Conservation (phyloP, 208 protist genomes). For the Strigomonas culicis region DNA sequence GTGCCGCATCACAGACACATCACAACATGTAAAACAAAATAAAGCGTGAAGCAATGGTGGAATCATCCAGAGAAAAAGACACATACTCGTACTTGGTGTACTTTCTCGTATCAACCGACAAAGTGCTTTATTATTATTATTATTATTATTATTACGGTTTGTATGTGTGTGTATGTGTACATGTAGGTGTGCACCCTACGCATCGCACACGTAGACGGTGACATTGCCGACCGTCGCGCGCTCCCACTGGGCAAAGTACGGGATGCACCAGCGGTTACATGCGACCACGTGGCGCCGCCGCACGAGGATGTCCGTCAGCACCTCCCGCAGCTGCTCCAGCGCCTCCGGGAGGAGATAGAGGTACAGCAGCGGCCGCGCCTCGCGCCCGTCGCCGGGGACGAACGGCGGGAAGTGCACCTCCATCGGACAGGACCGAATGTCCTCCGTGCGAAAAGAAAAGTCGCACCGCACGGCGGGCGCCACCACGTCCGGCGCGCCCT, state of each 20-base stretch:
- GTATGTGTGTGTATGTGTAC: too few relatives aligned
- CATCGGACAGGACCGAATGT: not conserved
- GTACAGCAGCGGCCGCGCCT: constrained; percentile 37
- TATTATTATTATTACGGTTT: too few relatives aligned
- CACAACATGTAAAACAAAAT: not conserved
- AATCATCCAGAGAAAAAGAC: not conserved
- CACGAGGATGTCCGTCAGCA: constrained; percentile 27
- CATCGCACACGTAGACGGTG: constrained; percentile 44
- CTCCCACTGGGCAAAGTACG: constrained; percentile 24
- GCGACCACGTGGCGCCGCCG: constrained; percentile 38
- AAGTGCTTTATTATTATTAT: too few relatives aligned
- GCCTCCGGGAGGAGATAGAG: constrained; percentile 71
- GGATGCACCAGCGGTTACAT: constrained; percentile 68
- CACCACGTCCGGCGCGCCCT: not conserved
- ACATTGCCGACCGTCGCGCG: constrained; percentile 20
- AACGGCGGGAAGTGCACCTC: constrained; percentile 23
- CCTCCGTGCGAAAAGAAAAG: constrained; percentile 5
- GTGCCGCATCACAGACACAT: not conserved
- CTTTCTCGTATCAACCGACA: too few relatives aligned
- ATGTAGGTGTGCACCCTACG: not conserved
- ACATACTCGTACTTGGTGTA: not conserved
- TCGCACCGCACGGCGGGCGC: not conserved
- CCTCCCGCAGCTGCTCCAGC: constrained; percentile 36
- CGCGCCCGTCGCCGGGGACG: not conserved
- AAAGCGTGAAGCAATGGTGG: not conserved